These are phyloP conservation scores for Desmodesmus armatus DNA, from an alignment of 139 green algal species.

Conservation along the genomic window DNA sequence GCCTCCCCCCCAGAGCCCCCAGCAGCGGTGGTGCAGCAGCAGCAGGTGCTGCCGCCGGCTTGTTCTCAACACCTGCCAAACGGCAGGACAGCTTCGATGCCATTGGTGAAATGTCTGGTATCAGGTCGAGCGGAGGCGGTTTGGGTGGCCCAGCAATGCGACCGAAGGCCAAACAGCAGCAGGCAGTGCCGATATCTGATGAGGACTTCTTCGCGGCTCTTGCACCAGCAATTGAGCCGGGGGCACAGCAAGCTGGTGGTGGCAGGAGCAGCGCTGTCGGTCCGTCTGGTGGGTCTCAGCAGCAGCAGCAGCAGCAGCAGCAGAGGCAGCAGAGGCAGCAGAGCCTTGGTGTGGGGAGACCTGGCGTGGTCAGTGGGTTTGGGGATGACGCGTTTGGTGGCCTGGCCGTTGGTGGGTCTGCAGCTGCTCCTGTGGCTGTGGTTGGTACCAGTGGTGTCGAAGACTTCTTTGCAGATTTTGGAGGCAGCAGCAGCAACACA, in stretches of 20 bases:
- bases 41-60: not conserved
- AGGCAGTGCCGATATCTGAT: constrained; percentile 11
- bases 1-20: not conserved
- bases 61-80: too few species aligned
- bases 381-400: too few species aligned
- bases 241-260: constrained; percentile 7
- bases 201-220: constrained; percentile 44
- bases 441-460: too few species aligned
- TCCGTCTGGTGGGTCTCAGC: not conserved
- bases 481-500: too few species aligned
- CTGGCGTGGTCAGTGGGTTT: too few species aligned
- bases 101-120: too few species aligned
- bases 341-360: too few species aligned
- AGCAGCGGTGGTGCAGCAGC: constrained; percentile 8
- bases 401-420: not conserved
- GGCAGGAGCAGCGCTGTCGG: not conserved
- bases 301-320: not conserved
- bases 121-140: too few species aligned
- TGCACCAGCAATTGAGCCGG: constrained; percentile 4
- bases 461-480: too few species aligned
- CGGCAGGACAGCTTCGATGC: too few species aligned
- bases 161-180: not conserved
- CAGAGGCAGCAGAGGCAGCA: not conserved
- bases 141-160: constrained; percentile 40
- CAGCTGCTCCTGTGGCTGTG: not conserved